phyloP scores from a whole-genome alignment of 306 rosid species.

The Prunus campanulata region DNA sequence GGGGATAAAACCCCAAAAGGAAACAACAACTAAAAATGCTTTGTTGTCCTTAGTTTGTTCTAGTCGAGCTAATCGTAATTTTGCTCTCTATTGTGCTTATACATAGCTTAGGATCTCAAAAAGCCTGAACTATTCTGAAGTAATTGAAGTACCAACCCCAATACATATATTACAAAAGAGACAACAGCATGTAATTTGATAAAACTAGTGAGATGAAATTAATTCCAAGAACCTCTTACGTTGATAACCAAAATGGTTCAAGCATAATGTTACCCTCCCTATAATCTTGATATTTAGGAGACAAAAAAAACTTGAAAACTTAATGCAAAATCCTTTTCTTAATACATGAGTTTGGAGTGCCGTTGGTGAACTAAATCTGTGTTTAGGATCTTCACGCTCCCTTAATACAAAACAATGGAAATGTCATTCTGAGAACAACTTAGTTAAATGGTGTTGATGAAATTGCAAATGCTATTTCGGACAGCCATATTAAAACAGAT shows the following conservation, averaged over 20 bases:
- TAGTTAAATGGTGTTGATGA: background rate
- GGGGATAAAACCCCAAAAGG: no score
- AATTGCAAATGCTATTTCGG: background rate
- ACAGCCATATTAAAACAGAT: background rate
- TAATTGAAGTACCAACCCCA: background rate
- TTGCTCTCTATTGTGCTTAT: background rate
- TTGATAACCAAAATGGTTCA: background rate
- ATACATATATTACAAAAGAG: background rate
- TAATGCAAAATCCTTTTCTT: background rate
- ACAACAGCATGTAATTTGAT: background rate
- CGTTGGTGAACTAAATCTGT: background rate
- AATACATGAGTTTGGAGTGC: background rate
- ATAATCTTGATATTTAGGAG: background rate
- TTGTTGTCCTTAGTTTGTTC: background rate
- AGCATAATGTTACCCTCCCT: background rate
- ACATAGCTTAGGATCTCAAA: background rate
- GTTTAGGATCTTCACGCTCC: background rate
- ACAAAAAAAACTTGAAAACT: background rate
- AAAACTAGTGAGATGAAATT: background rate
- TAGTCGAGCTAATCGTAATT: background rate
- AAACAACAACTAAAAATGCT: background rate
- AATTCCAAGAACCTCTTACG: background rate
- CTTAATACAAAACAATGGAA: background rate
- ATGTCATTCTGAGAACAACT: slow-evolving; percentile 1
- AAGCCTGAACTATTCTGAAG: background rate